Evolutionary conservation across 768 basidiomycete species (phyloP), one percentile per base, ranked within the genome.

Genomic region (Suillus subalutaceus): DNA sequence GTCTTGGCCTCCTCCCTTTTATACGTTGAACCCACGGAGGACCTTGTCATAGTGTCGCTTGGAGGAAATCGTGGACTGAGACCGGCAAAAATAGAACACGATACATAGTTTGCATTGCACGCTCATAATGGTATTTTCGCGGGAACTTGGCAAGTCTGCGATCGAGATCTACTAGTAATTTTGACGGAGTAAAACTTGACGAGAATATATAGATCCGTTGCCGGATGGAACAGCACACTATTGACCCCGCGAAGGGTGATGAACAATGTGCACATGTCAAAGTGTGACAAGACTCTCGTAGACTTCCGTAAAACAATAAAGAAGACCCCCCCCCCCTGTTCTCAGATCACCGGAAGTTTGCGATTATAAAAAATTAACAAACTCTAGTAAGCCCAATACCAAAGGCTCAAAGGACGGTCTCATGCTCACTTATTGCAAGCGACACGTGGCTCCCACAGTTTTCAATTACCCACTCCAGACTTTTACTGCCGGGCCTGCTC

Each of bases 161-260:
- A 55, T 55, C 53, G 9, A 3, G 76, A 77, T 77, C 72, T 70
- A 52, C 72, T 70, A 52, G 23, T 69, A 68, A 76, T 73, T 64
- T 46, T 60, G 70, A 71, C 74, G 70, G 72, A 68, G 70, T 65
- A 69, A 70, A 68, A 71, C 62, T 38, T 67, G 71, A 64, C 70
- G 73, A 78, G 71, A 75, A 75, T 70, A 74, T 71, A 71, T 69
- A 72, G 75, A 78, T 72, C 71, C 67, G 75, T 69, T 74, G 67
- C 63, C 69, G 69, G 64, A 65, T 65, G 70, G 68, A 52, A 52
- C 56, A 58, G 20, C 20, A 12, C 7, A 38, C 23, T 60, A 63
- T 35, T 63, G 12, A 7, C 9, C 13, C 62, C 62, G 62, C 44
- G 55, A 55, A 63, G 62, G 62, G 55, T 63, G 62, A 58, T 40